phyloP scores from a whole-genome alignment of 2,329 filamentous ascomycete genomes.

The Exophiala sp. region DNA sequence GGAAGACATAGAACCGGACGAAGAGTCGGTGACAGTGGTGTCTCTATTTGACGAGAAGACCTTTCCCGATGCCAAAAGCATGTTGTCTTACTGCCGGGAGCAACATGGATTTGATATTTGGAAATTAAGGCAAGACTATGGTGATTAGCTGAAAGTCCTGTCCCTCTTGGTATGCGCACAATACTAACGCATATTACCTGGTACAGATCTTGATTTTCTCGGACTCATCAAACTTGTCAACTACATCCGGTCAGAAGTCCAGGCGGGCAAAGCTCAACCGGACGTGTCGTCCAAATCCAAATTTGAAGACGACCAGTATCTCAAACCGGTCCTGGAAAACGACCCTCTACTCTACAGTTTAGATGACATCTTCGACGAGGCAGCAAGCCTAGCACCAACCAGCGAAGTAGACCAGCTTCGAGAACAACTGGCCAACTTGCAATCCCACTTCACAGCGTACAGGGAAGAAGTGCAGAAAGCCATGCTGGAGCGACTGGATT shows the following conservation, averaged over 20 bases:
- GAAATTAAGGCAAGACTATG: slow-evolving; percentile 49
- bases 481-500: slow-evolving; percentile 59
- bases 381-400: slow-evolving; percentile 34
- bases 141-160: slow-evolving; percentile 34
- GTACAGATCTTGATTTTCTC: slow-evolving; percentile 60
- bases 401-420: slow-evolving; percentile 55
- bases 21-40: slow-evolving; percentile 56
- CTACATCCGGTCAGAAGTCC: slow-evolving; percentile 50
- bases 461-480: slow-evolving; percentile 60
- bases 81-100: slow-evolving; percentile 64
- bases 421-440: slow-evolving; percentile 55
- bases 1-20: slow-evolving; percentile 57
- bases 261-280: slow-evolving; percentile 43
- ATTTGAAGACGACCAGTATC: slow-evolving; percentile 70
- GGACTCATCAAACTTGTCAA: slow-evolving; percentile 70
- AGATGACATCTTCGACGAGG: slow-evolving; percentile 61
- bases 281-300: slow-evolving; percentile 55
- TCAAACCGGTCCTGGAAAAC: slow-evolving; percentile 80
- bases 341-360: slow-evolving; percentile 83
- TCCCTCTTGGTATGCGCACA: background rate
- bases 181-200: slow-evolving; percentile 15
- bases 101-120: slow-evolving; percentile 63
- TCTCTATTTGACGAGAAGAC: slow-evolving; percentile 63
- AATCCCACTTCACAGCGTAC: slow-evolving; percentile 60
- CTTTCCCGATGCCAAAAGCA: slow-evolving; percentile 58